These are phyloP conservation scores for Diaporthe vaccinii DNA, from an alignment of 2,329 filamentous ascomycete genomes.

Conservation along the genomic window DNA sequence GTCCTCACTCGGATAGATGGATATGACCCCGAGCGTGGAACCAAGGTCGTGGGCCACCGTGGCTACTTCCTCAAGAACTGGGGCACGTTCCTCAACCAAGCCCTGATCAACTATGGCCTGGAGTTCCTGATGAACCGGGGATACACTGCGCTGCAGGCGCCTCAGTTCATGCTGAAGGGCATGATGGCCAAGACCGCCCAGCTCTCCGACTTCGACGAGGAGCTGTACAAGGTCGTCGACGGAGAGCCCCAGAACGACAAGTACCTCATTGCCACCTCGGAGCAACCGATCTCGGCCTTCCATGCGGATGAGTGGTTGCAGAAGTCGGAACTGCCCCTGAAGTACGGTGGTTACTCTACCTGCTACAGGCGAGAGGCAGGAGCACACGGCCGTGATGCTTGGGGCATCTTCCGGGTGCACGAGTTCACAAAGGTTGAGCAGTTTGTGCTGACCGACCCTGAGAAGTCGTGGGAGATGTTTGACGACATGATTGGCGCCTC, in stretches of 20 bases:
- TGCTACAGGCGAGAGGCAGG: constrained; percentile 98
- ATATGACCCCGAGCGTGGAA: constrained; percentile 92
- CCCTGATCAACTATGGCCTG: constrained; percentile 93
- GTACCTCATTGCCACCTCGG: constrained; percentile 79
- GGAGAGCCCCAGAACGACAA: constrained; percentile 88
- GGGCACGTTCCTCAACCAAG: constrained; percentile 72
- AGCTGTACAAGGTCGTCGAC: constrained; percentile 96
- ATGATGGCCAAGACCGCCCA: constrained; percentile 99
- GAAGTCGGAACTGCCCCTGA: constrained; percentile 87
- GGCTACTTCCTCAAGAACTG: constrained; percentile 78
- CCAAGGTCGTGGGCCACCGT: constrained; percentile 94
- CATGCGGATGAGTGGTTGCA: constrained; percentile 96
- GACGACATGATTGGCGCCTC: constrained; percentile 92
- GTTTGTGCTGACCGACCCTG: constrained; percentile 58
- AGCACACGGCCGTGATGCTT: constrained; percentile 82
- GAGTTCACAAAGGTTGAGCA: constrained; percentile 78
- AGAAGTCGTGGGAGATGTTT: constrained; percentile 86
- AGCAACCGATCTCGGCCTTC: constrained; percentile 93
- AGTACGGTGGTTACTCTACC: constrained; percentile 92
- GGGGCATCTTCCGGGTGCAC: constrained; percentile 98
- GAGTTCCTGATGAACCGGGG: constrained; percentile 87
- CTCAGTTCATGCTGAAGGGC: constrained; percentile 94
- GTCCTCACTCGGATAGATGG: constrained; percentile 89
- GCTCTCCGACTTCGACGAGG: constrained; percentile 96
- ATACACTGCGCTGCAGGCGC: constrained; percentile 86